Conservation (phyloP, 148 eudicot genomes). For the Cornus kousa region DNA sequence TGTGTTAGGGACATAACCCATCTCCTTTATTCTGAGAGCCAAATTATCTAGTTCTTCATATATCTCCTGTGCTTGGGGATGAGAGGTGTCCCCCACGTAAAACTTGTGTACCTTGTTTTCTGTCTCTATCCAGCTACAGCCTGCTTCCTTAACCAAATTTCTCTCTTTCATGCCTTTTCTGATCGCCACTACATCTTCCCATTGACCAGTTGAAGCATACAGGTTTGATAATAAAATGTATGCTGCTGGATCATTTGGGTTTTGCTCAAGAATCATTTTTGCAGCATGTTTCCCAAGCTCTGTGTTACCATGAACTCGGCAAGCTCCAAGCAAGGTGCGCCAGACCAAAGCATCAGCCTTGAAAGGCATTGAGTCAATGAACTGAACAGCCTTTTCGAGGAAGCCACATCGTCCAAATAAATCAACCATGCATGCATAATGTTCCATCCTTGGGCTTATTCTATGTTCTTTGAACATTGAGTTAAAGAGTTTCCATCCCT, state of each 20-base stretch:
- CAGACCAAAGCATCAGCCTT: constrained; percentile 56
- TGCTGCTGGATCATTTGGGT: constrained; percentile 60
- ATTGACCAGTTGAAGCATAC: constrained; percentile 52
- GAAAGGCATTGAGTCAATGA: constrained; percentile 62
- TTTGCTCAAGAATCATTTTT: constrained; percentile 45
- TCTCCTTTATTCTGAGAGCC: constrained; percentile 41
- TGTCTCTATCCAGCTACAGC: constrained; percentile 68
- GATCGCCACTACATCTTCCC: constrained; percentile 39
- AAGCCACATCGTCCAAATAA: constrained; percentile 58
- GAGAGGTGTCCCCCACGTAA: constrained; percentile 61
- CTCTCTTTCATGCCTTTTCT: constrained; percentile 57
- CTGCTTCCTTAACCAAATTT: constrained; percentile 65
- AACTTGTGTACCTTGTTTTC: constrained; percentile 52
- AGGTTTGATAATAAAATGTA: constrained; percentile 53
- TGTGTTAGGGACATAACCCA: constrained; percentile 62
- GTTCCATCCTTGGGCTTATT: constrained; percentile 65
- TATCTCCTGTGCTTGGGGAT: constrained; percentile 46
- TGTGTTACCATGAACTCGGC: constrained; percentile 41
- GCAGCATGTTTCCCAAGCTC: constrained; percentile 53
- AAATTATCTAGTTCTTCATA: constrained; percentile 45
- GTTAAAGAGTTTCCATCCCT: constrained; percentile 57
- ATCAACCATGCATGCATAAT: constrained; percentile 82
- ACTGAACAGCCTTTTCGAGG: constrained; percentile 43
- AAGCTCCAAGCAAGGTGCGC: constrained; percentile 72
- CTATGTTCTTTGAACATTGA: constrained; percentile 48